Percentiles rank a stretch among this genome's conserved stretches.
phyloP scores from a whole-genome alignment of 345 rosid genomes.

The Moricandia moricandioides region DNA sequence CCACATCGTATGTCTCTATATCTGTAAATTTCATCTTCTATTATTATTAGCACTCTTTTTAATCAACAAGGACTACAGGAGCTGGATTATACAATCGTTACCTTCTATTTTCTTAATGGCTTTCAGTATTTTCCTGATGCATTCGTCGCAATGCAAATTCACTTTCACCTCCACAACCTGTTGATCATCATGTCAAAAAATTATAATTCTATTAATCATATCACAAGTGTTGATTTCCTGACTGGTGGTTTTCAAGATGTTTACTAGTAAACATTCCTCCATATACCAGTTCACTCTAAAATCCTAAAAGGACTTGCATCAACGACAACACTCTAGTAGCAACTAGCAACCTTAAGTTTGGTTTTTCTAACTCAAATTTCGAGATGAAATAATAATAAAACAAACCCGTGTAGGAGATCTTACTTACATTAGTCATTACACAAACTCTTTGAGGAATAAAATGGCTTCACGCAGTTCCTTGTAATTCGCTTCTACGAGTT shows the following conservation, averaged over 20 bases:
- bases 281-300: neutral
- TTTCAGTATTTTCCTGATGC: constrained; percentile 78
- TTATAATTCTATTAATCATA: neutral
- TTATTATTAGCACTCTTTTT: neutral
- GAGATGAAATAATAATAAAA: constrained; percentile 14
- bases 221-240: neutral
- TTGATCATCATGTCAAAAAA: neutral
- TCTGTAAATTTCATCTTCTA: constrained; percentile 34
- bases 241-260: neutral
- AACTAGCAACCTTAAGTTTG: neutral
- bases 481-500: neutral
- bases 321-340: neutral
- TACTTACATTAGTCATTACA: constrained; percentile 29
- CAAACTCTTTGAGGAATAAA: neutral
- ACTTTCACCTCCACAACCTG: constrained; percentile 84
- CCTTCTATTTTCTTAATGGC: constrained; percentile 85
- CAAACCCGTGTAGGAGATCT: neutral
- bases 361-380: neutral
- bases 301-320: neutral
- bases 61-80: neutral
- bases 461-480: neutral
- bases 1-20: constrained; percentile 77
- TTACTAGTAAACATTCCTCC: neutral
- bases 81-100: constrained; percentile 9
- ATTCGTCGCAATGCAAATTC: constrained; percentile 71